Conservation (phyloP, 257 asterid species). For the Gentiana macrophylla region DNA sequence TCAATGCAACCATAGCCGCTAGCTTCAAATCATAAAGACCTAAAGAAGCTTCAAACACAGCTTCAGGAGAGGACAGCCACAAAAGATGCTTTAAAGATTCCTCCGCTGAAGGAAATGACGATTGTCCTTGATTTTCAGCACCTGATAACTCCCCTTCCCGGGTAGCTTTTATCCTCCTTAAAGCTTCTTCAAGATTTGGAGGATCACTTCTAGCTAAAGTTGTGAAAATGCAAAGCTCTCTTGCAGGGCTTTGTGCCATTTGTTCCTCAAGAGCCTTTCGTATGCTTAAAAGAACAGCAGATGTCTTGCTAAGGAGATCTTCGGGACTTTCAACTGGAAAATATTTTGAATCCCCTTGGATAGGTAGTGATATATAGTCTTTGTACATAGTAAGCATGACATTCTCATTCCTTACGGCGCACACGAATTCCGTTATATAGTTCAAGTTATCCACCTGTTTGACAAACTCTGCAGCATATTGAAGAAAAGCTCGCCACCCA, state of each 20-base stretch:
- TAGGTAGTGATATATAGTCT: constrained; percentile 31
- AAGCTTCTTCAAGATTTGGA: constrained; percentile 85
- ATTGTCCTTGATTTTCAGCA: constrained; percentile 37
- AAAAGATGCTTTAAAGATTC: constrained; percentile 89
- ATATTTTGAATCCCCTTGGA: constrained; percentile 21
- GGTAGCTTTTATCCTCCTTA: constrained; percentile 63
- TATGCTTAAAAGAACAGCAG: constrained; percentile 46
- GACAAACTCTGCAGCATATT: constrained; percentile 63
- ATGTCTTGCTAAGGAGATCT: constrained; percentile 40
- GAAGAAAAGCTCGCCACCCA: constrained; percentile 75
- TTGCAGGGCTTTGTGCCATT: constrained; percentile 55
- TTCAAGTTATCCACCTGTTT: constrained; percentile 66
- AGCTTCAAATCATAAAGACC: constrained; percentile 95
- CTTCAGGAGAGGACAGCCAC: constrained; percentile 83
- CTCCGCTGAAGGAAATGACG: constrained; percentile 71
- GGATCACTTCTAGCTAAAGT: constrained; percentile 78
- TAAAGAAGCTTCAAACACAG: constrained; percentile 85
- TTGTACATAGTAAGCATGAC: constrained; percentile 68
- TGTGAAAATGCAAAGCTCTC: constrained; percentile 93
- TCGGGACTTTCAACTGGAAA: constrained; percentile 21
- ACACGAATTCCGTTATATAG: constrained; percentile 79
- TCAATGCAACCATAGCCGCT: constrained; percentile 93
- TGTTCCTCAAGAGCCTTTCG: constrained; percentile 82
- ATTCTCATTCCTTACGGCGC: constrained; percentile 67
- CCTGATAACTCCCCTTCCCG: constrained; percentile 77